Evolutionary conservation across 352 stramenopile genomes (phyloP).

Genomic region (Phytophthora litchii): DNA sequence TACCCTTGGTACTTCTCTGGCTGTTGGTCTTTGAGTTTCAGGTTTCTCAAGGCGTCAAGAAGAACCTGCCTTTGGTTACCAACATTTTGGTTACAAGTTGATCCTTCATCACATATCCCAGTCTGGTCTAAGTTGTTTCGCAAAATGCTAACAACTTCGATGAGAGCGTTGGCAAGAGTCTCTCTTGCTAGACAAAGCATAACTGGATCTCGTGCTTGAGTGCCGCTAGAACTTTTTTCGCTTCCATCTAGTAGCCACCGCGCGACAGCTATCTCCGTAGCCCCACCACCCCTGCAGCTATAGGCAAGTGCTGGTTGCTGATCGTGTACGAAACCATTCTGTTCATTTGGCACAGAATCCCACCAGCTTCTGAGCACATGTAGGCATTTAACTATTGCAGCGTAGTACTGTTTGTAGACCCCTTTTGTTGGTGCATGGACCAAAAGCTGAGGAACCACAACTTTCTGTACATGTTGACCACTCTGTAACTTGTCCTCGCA

Average conservation of each 20-base stretch:
- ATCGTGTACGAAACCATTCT: too few species aligned
- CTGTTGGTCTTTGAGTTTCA: conserved; percentile 12
- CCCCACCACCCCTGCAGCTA: conserved; percentile 53
- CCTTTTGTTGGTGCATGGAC: conserved; percentile 61
- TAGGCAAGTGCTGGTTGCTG: conserved; percentile 8
- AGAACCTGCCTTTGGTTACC: conserved; percentile 33
- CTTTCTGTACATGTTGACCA: background rate
- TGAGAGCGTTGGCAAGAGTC: conserved; percentile 33
- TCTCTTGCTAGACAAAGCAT: conserved; percentile 16
- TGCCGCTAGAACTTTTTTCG: background rate
- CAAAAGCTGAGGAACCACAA: conserved; percentile 56
- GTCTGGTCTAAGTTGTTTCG: conserved; percentile 31
- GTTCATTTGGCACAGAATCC: conserved; percentile 9
- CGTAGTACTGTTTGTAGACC: conserved; percentile 74
- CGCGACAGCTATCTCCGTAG: conserved; percentile 51
- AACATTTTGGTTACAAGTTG: background rate
- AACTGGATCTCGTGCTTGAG: conserved; percentile 1
- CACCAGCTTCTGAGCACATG: conserved; percentile 57
- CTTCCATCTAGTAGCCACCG: conserved; percentile 16
- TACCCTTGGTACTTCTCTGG: conserved; percentile 20
- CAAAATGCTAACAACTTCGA: conserved; percentile 43
- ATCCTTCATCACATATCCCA: conserved; percentile 8
- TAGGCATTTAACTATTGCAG: conserved; percentile 56
- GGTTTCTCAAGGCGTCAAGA: conserved; percentile 22
- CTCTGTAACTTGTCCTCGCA: background rate